These are phyloP conservation scores for Suillus subalutaceus DNA, from an alignment of 768 basidiomycete species.

Conservation along the genomic window DNA sequence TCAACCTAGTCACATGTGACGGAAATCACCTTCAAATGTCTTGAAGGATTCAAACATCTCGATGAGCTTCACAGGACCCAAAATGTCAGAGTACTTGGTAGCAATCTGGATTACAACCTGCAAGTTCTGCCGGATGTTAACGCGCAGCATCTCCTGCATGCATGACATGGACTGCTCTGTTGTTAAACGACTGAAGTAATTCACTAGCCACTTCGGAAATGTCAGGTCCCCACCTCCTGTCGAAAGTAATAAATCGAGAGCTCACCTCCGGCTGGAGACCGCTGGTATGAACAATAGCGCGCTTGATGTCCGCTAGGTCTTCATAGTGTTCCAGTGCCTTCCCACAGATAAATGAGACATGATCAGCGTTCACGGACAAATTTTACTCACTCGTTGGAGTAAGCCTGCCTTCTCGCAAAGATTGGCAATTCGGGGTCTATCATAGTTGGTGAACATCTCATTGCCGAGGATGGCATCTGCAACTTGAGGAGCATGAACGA, in stretches of 20 bases:
- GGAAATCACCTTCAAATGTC: slow-evolving; percentile 80
- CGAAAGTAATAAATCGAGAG: slow-evolving; percentile 16
- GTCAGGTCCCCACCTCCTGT: slow-evolving; percentile 2
- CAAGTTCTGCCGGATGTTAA: slow-evolving; percentile 97
- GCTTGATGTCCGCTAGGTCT: slow-evolving; percentile 98
- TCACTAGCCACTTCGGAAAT: slow-evolving; percentile 84
- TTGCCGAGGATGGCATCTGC: slow-evolving; percentile 99
- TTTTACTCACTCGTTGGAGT: slow-evolving; percentile 74
- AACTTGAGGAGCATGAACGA: slow-evolving; percentile 96
- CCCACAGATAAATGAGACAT: slow-evolving; percentile 18
- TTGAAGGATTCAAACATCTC: slow-evolving; percentile 99
- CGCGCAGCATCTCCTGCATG: slow-evolving; percentile 94
- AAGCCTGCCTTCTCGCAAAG: slow-evolving; percentile 98
- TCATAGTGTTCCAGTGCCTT: slow-evolving; percentile 98
- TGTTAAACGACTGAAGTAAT: slow-evolving; percentile 95
- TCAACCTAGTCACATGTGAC: not conserved
- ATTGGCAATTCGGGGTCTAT: slow-evolving; percentile 95
- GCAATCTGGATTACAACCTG: slow-evolving; percentile 97
- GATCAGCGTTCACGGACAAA: not conserved
- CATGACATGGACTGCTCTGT: slow-evolving; percentile 97
- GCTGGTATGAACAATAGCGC: slow-evolving; percentile 91
- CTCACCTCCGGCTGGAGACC: slow-evolving; percentile 82
- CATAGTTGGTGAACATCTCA: slow-evolving; percentile 98
- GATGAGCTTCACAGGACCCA: slow-evolving; percentile 96
- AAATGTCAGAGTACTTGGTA: slow-evolving; percentile 97